Base-by-base conservation (phyloP, 176 grass and related monocot species). In the Aegilops umbellulata region DNA sequence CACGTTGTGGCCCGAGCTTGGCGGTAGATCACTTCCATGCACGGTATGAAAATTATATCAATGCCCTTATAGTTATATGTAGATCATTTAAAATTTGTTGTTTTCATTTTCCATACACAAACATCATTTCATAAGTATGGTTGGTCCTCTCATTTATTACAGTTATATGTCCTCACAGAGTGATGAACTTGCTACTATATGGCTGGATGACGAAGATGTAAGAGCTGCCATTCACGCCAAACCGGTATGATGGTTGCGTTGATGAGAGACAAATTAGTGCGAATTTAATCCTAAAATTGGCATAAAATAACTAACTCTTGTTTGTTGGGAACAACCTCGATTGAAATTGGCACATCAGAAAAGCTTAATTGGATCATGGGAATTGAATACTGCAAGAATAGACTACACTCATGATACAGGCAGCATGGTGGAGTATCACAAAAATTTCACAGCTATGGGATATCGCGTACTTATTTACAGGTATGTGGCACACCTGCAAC, bases 161-260 rank as follows among this genome's bases (percentile, higher is more conserved):
- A 74, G 20, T n/a, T 82, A 25, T 63, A 46, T 53, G 49, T 53
- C 16, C 38, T 35, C 84, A 31, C 51, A 95, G 90, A 87, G 82
- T 81, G 93, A 95, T 77, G 90, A 95, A 90, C 69, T 95, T 32
- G 90, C 90, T 46, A 95, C 86, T 60, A 55, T 36, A 60, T 95
- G 90, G 93, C 83, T 95, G 72, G 91, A 95, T 83, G 74, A 92
- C 65, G 90, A 95, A 89, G 83, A 80, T 75, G 93, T 92, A 34
- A 86, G 93, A 92, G 66, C 86, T 63, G 93, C 86, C 32, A 92
- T 92, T 90, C 90, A 91, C 82, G 93, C 90, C 10, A 81, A 95
- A 84, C 27, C 80, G 60, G 93, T 95, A 95, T 36, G 70, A 36
- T 10, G 17, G 34, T 14, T 63, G 35, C 4, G n/a, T 15, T 46